Base-by-base conservation (phyloP, 1,284 basidiomycete genomes). In the Apiotrichum akiyoshidainum region DNA sequence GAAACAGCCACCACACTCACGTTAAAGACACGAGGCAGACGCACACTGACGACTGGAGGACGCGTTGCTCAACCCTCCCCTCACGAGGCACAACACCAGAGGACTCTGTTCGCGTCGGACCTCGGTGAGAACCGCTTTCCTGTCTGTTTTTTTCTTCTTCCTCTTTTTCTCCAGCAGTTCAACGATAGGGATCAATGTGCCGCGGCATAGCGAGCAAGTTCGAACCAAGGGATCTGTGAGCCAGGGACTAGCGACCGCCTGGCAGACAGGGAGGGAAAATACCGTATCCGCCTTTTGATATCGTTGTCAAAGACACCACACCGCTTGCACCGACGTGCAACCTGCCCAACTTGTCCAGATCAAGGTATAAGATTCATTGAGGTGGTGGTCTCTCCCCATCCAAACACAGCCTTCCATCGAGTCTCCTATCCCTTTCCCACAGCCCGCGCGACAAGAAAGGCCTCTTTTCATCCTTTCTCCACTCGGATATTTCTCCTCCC, bases 11-110 rank as follows among this genome's bases (percentile, higher is more conserved):
- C 42, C 33, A 33, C 46, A n/a, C 46, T 33, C 47, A 48, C 47
- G 47, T 37, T 35, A 21, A 34, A 35, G 10, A 21, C 47, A 48
- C 47, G 47, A 48, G 47, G 47, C 47, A 31, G 47, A 33, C 47
- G 37, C 35, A 33, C 21, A n/a, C 21, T n/a, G 9, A 19, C n/a
- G 42, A 31, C 26, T 31, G 4, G 26, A 31, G 26, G 26, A 31
- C 26, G 26, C 26, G 26, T n/a, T 21, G 42, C 17, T 10, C 5
- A 21, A 21, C 17, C 11, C 19, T 42, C 6, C 3, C n/a, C 6
- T n/a, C 5, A 6, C 2, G 19, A n/a, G 37, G 48, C 48, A 26
- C 48, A 26, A 11, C 34, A 21, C 35, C 2, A 50, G 19, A 50
- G 37, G 34, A 4, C 4, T 39, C 12, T 10, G 5, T 39, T n/a